Evolutionary conservation across 495 filamentous ascomycete genomes (phyloP).

Genomic region (Hyphodiscus hymeniophilus): DNA sequence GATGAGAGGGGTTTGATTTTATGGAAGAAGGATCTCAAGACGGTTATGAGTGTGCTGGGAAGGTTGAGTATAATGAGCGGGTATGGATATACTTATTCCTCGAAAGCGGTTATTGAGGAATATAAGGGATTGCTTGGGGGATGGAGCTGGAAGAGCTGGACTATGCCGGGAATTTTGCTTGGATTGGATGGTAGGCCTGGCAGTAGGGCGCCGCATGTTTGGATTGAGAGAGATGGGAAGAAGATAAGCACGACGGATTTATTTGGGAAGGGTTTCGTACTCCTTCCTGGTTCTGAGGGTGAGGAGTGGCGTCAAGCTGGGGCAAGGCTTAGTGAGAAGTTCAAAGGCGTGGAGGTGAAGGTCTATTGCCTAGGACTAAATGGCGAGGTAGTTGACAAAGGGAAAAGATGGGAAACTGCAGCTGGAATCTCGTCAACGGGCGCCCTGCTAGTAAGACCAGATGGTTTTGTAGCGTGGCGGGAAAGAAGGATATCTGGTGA

Average conservation of each 20-base stretch:
- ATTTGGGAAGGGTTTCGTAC: conserved; percentile 29
- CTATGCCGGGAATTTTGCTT: neutral
- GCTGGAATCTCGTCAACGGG: conserved; percentile 32
- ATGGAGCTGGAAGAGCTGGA: conserved; percentile 7
- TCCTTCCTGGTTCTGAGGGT: conserved; percentile 32
- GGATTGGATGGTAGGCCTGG: conserved; percentile 18
- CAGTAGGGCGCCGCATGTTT: conserved; percentile 32
- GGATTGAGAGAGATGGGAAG: conserved; percentile 27
- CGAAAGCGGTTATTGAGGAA: conserved; percentile 4
- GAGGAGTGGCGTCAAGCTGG: conserved; percentile 27
- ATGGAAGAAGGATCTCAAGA: neutral
- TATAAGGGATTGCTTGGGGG: conserved; percentile 2
- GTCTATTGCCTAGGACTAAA: conserved; percentile 31
- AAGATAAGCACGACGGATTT: conserved; percentile 32
- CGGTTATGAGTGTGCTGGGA: neutral
- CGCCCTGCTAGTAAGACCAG: conserved; percentile 34
- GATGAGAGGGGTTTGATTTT: conserved; percentile 13
- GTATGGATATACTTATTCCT: conserved; percentile 27
- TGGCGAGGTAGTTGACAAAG: conserved; percentile 33
- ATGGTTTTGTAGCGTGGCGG: conserved; percentile 37
- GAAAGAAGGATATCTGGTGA: neutral
- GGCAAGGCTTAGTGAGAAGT: conserved; percentile 11
- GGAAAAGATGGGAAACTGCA: conserved; percentile 28
- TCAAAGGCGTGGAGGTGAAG: conserved; percentile 21
- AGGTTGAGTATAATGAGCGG: conserved; percentile 34